A percentile compares a stretch with the other conserved stretches of the same genome.
Conservation (phyloP, 768 basidiomycete genomes). For the Lepiota venenata region DNA sequence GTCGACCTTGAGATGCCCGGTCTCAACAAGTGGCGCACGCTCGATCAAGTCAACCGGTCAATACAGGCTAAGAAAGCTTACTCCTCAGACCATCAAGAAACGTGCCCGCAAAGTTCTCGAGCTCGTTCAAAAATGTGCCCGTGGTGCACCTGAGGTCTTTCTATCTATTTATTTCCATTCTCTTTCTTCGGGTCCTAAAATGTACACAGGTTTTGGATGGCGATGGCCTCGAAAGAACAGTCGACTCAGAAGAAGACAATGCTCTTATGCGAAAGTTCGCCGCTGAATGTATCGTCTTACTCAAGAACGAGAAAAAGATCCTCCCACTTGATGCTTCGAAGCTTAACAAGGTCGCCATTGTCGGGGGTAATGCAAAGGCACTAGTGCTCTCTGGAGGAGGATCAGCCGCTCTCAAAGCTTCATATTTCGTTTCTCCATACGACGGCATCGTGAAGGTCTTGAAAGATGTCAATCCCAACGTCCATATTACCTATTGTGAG, state of each 20-base stretch:
- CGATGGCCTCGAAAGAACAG: constrained; percentile 62
- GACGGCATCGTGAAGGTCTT: constrained; percentile 69
- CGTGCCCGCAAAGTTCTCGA: constrained; percentile 66
- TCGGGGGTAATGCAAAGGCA: constrained; percentile 72
- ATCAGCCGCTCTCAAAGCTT: constrained; percentile 68
- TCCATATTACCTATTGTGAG: constrained; percentile 63
- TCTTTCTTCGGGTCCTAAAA: not conserved
- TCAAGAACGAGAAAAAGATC: constrained; percentile 61
- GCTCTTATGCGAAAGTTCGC: constrained; percentile 65
- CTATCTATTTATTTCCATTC: not conserved
- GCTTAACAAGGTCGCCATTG: constrained; percentile 68
- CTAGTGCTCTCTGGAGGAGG: constrained; percentile 65
- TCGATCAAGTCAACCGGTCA: constrained; percentile 62
- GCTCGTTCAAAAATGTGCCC: constrained; percentile 66
- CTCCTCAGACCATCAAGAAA: constrained; percentile 58
- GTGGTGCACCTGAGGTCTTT: constrained; percentile 59
- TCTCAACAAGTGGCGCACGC: constrained; percentile 67
- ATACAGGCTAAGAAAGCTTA: constrained; percentile 62
- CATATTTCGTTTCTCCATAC: constrained; percentile 75
- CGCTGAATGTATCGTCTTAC: constrained; percentile 65
- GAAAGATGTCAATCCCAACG: constrained; percentile 31
- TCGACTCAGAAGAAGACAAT: constrained; percentile 59
- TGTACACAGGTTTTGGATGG: constrained; percentile 58
- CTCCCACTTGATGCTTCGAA: constrained; percentile 48
- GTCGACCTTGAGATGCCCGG: constrained; percentile 83